Percentiles rank a stretch among this genome's conserved stretches.
Evolutionary conservation across 345 rosid species (phyloP).

Genomic region (Aquilaria malaccensis): DNA sequence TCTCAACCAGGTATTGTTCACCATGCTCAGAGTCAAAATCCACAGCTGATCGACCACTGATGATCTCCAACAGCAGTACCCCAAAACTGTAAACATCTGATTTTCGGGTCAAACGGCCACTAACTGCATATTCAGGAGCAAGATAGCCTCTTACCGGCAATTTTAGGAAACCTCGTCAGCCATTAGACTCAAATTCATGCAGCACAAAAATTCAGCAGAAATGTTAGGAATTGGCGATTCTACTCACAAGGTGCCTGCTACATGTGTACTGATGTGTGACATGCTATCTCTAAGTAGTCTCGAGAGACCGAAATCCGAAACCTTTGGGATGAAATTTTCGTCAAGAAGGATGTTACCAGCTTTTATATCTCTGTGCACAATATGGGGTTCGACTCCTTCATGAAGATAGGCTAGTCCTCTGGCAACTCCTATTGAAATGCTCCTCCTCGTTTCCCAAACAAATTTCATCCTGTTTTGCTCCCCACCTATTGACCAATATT

Average conservation of each 20-base stretch:
- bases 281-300: slow-evolving; percentile 26
- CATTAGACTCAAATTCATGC: not conserved
- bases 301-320: slow-evolving; percentile 64
- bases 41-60: slow-evolving; percentile 36
- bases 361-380: slow-evolving; percentile 61
- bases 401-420: slow-evolving; percentile 50
- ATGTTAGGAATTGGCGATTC: not conserved
- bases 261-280: slow-evolving; percentile 52
- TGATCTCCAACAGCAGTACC: slow-evolving; percentile 45
- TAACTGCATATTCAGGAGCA: slow-evolving; percentile 52
- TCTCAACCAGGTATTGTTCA: slow-evolving; percentile 45
- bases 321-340: slow-evolving; percentile 36
- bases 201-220: not conserved
- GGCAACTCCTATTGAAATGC: slow-evolving; percentile 44
- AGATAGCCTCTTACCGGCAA: slow-evolving; percentile 29
- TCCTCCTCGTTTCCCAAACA: slow-evolving; percentile 35
- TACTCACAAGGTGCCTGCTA: slow-evolving; percentile 55
- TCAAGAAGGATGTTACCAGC: slow-evolving; percentile 53
- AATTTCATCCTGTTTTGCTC: slow-evolving; percentile 39
- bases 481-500: slow-evolving; percentile 28
- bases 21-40: slow-evolving; percentile 37
- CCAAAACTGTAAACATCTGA: slow-evolving; percentile 61
- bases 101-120: slow-evolving; percentile 40
- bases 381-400: slow-evolving; percentile 40
- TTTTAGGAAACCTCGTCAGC: slow-evolving; percentile 22